Evolutionary conservation across 2,329 filamentous ascomycete genomes (phyloP).

Genomic region (Tolypocladium guangdongense): DNA sequence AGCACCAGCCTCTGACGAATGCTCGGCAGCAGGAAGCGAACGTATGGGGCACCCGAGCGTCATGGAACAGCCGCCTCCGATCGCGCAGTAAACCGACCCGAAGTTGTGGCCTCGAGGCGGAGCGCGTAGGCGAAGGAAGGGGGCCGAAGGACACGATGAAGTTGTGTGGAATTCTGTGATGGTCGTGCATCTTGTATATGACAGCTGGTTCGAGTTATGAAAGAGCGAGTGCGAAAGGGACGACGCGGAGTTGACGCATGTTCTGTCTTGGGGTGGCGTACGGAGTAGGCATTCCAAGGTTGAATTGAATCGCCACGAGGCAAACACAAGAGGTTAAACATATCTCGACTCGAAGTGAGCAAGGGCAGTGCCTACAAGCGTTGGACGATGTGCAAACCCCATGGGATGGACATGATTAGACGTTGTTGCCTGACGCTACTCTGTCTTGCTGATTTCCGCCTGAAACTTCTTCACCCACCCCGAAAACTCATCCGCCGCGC

Average conservation of each 20-base stretch:
- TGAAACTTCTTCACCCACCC: conserved; percentile 58
- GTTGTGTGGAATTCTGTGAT: background rate
- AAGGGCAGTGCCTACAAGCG: background rate
- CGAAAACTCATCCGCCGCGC: conserved; percentile 63
- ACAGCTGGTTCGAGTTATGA: background rate
- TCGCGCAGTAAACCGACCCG: conserved; percentile 18
- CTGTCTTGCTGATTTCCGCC: conserved; percentile 28
- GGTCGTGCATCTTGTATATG: conserved; percentile 1
- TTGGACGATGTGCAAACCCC: background rate
- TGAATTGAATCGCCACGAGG: background rate
- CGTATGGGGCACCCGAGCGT: conserved; percentile 29
- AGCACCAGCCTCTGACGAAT: conserved; percentile 29
- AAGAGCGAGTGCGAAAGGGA: background rate
- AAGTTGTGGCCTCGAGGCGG: background rate
- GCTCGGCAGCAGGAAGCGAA: conserved; percentile 27
- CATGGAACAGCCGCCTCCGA: conserved; percentile 20
- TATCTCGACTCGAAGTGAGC: background rate
- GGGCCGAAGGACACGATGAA: background rate
- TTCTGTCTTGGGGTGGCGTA: background rate
- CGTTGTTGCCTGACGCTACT: background rate
- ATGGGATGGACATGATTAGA: background rate
- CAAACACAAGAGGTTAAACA: background rate
- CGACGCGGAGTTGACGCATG: background rate
- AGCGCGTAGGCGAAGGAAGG: background rate
- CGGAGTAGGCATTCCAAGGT: background rate